Evolutionary conservation across 768 basidiomycete genomes (phyloP), one percentile per base, ranked within the genome.

Genomic region (Cyclocybe cylindracea): DNA sequence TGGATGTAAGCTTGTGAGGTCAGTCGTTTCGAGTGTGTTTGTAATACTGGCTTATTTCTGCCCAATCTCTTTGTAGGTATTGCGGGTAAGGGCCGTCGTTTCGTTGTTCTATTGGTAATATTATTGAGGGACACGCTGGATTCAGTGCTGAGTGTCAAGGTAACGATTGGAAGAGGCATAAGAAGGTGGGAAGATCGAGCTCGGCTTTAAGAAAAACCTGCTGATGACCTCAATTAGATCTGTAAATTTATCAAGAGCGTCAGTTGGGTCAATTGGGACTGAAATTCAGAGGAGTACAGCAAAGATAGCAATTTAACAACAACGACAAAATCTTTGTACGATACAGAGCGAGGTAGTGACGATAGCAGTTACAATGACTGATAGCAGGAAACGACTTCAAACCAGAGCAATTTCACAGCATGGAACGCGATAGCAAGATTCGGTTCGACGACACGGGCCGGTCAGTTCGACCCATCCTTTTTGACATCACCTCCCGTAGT

Each of bases 161-260:
- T 46, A 48, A 18, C 34, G 61, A 63, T 39, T 63, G 59, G 57
- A 14, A 11, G 34, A 50, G 61, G 37, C 61, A 62, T 50, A 60
- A 61, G 46, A 50, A 57, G 48, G 57, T 58, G 31, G 39, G 14
- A 19, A 29, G 5, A 50, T 13, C 11, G 6, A 33, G 32, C 9
- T 51, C 10, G 19, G 11, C 10, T 35, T 14, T 24, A 29, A 42
- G 10, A 19, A 16, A 4, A 7, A 35, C 13, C 36, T 16, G 35
- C 31, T 10, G 42, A 10, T 46, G 39, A 43, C 16, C 14, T 10
- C 3, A 34, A 36, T 19, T 10, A 61, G 60, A 41, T 56, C 8
- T 58, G 60, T 42, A 61, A 58, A 45, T 24, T 39, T 4, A 31
- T 56, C 19, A 55, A 54, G 43, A 54, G 50, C 44, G 57, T 61